Conservation (phyloP, 2,329 filamentous ascomycete genomes). For the Monilinia aucupariae region DNA sequence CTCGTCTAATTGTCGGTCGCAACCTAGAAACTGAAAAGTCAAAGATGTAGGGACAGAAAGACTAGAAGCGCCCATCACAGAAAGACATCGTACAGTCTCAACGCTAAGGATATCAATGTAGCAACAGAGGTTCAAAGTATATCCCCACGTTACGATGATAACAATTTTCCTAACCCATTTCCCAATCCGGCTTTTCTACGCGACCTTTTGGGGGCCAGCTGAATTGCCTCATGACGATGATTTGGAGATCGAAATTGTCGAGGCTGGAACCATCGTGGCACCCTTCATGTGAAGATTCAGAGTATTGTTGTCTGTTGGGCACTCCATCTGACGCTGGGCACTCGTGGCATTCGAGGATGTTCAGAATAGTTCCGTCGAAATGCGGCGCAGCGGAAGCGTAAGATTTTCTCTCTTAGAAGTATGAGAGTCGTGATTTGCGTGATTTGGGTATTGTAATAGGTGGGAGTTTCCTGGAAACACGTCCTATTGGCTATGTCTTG, state of each 20-base stretch:
- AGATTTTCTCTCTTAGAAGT: constrained; percentile 17
- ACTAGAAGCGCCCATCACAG: constrained; percentile 9
- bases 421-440: constrained; percentile 1
- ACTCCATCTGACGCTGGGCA: not conserved
- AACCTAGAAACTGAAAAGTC: not conserved
- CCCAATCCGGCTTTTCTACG: constrained; percentile 10
- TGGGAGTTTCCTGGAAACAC: constrained; percentile 8
- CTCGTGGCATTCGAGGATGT: constrained; percentile 17
- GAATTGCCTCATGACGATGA: constrained; percentile 11
- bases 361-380: constrained; percentile 16
- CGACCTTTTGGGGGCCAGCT: constrained; percentile 18
- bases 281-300: not conserved
- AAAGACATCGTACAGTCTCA: not conserved
- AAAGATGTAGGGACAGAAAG: not conserved
- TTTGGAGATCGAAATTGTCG: not conserved
- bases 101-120: not conserved
- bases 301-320: not conserved
- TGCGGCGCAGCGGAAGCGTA: constrained; percentile 14
- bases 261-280: constrained; percentile 11
- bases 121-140: constrained; percentile 1
- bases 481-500: constrained; percentile 16
- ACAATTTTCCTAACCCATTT: not conserved
- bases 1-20: constrained; percentile 4
- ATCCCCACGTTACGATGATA: constrained; percentile 17
- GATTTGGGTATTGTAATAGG: not conserved